Conservation (phyloP, 1,284 basidiomycete species). For the Malassezia yamatoensis region DNA sequence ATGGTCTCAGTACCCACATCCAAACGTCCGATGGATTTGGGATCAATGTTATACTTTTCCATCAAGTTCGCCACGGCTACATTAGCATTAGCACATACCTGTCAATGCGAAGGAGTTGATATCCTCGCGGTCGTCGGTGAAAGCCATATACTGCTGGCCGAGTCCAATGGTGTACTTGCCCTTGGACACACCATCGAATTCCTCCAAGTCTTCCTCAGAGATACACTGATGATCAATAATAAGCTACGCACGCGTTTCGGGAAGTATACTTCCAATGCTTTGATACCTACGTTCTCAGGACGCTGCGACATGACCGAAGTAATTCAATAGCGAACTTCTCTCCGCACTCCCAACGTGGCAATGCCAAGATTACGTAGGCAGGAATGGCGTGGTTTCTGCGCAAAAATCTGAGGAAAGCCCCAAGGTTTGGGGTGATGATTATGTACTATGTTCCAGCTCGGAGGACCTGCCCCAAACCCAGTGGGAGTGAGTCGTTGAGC, state of each 20-base stretch:
- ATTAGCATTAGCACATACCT: slow-evolving; percentile 54
- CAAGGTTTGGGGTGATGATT: too few relatives aligned
- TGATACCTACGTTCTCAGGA: slow-evolving; percentile 82
- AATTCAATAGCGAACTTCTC: background rate
- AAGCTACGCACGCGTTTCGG: slow-evolving; percentile 63
- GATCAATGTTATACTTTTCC: slow-evolving; percentile 91
- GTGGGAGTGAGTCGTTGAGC: background rate
- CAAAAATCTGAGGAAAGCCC: too few relatives aligned
- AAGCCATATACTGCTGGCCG: slow-evolving; percentile 95
- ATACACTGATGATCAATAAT: slow-evolving; percentile 29
- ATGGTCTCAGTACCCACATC: slow-evolving; percentile 98
- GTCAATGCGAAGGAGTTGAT: slow-evolving; percentile 96
- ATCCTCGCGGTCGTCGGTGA: slow-evolving; percentile 87
- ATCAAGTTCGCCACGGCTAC: slow-evolving; percentile 60
- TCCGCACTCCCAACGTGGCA: background rate
- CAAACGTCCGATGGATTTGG: slow-evolving; percentile 86
- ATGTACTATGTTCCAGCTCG: too few relatives aligned
- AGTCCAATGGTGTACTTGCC: slow-evolving; percentile 99
- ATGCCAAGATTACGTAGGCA: slow-evolving; percentile 1
- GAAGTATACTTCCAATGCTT: slow-evolving; percentile 87
- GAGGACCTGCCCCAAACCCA: slow-evolving; percentile 4
- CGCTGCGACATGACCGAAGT: slow-evolving; percentile 50
- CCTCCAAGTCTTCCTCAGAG: slow-evolving; percentile 55
- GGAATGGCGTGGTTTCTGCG: slow-evolving; percentile 6
- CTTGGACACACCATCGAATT: slow-evolving; percentile 84